These are phyloP conservation scores for Aspergillus incahuasiensis DNA, from an alignment of 495 filamentous ascomycete species.

Conservation along the genomic window DNA sequence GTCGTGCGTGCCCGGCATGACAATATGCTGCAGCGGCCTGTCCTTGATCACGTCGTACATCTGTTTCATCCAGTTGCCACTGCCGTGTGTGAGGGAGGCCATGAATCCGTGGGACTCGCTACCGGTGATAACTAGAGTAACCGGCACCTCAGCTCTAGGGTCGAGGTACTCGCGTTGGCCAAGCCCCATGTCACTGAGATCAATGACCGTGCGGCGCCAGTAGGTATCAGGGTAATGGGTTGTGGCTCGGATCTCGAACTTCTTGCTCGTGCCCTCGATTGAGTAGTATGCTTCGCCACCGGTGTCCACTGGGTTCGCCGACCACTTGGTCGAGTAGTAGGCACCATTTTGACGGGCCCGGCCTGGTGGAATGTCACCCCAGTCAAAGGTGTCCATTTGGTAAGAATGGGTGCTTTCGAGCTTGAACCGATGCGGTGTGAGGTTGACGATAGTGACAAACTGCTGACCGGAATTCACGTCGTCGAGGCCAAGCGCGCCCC, in stretches of 20 bases:
- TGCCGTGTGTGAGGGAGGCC: slow-evolving; percentile 4
- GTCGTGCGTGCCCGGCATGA: slow-evolving; percentile 12
- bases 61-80: slow-evolving; percentile 6
- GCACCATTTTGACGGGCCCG: slow-evolving; percentile 9
- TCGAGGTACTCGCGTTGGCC: slow-evolving; percentile 11
- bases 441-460: slow-evolving; percentile 10
- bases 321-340: background rate
- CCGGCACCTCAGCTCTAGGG: slow-evolving; percentile 9
- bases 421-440: slow-evolving; percentile 11
- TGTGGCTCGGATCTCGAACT: slow-evolving; percentile 11
- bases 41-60: slow-evolving; percentile 8
- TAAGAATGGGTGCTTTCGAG: slow-evolving; percentile 9
- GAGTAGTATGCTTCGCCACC: slow-evolving; percentile 12
- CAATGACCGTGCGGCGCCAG: slow-evolving; percentile 10
- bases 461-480: slow-evolving; percentile 3
- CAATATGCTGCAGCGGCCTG: slow-evolving; percentile 8
- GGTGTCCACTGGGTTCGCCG: slow-evolving; percentile 3
- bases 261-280: slow-evolving; percentile 6
- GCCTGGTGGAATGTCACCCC: slow-evolving; percentile 11
- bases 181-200: slow-evolving; percentile 10
- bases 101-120: slow-evolving; percentile 8
- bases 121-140: slow-evolving; percentile 12
- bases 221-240: slow-evolving; percentile 9
- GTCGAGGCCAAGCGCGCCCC: slow-evolving; percentile 3
- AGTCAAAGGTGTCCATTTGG: slow-evolving; percentile 13